Evolutionary conservation across 805 yeast genomes (phyloP).

Genomic region (Suhomyces faveliae): DNA sequence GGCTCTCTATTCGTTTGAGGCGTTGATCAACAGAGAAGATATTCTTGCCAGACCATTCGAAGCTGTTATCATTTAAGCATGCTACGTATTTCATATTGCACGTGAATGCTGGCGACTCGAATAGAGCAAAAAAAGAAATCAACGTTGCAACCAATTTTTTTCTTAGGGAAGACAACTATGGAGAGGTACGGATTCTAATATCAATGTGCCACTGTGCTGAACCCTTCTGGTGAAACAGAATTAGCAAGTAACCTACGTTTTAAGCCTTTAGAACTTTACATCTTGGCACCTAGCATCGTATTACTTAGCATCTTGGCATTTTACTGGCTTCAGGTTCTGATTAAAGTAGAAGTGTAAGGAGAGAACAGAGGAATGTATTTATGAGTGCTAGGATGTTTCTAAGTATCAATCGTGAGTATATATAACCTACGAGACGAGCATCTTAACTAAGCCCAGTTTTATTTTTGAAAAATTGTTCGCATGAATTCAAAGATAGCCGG

Average conservation of each 20-base stretch:
- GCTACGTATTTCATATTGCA: neutral
- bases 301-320: neutral
- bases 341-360: neutral
- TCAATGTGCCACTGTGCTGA: neutral
- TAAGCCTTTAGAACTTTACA: no score
- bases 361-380: no score
- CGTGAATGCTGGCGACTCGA: neutral
- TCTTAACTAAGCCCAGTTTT: neutral
- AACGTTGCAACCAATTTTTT: neutral
- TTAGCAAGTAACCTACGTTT: neutral
- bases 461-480: neutral
- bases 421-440: neutral
- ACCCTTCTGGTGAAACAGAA: neutral
- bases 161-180: neutral
- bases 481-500: neutral
- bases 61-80: no score
- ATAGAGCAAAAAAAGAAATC: neutral
- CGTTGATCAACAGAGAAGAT: no score
- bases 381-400: no score
- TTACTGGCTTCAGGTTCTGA: neutral
- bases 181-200: neutral
- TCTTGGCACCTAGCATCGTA: no score
- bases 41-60: no score
- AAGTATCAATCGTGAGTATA: neutral
- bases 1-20: no score